Base-by-base conservation (phyloP, 768 basidiomycete genomes). In the Tephrocybe sp. region DNA sequence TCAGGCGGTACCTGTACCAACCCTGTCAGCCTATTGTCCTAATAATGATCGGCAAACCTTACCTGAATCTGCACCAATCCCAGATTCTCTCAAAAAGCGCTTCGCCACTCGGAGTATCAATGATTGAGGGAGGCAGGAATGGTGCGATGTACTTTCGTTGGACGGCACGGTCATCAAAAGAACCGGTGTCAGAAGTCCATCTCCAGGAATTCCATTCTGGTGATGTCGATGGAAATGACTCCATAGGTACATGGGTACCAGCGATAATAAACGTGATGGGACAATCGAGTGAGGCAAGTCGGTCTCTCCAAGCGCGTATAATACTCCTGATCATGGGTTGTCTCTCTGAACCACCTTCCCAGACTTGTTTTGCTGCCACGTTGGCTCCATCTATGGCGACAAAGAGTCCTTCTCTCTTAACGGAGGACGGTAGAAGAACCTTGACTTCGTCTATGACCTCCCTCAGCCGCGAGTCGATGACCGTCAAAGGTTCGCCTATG, bases 21-120 rank as follows among this genome's bases (percentile, higher is more conserved):
- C 2, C n/a, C n/a, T 37, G 21, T 37, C 9, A 19, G 16, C 5
- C 18, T 12, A 19, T 19, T 7, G 5, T 19, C 3, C 21, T 37
- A 19, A 6, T 8, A 34, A 16, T 1, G 7, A 30, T 4, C 34
- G 25, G 30, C 13, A 19, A 38, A 18, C n/a, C n/a, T 24, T 22
- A 24, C 46, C 46, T 37, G 9, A 37, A 27, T 8, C 46, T 19
- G 25, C 46, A 47, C 46, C 46, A 47, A 6, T 47, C 39, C 46
- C 46, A 48, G 9, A 48, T 26, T 18, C 39, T 38, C 24, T 48
- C n/a, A 1, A 48, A n/a, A 15, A 48, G 13, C 7, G 31, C 38
- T 38, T 8, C 7, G 18, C 47, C 37, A 18, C 26, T 22, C 0
- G 37, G 21, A 15, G 39, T 31, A 11, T 48, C 13, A 2, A 11